Percentiles rank a stretch among this genome's conserved stretches.
Evolutionary conservation across 352 stramenopile genomes (phyloP).

Genomic region (Globisporangium mamillatum): DNA sequence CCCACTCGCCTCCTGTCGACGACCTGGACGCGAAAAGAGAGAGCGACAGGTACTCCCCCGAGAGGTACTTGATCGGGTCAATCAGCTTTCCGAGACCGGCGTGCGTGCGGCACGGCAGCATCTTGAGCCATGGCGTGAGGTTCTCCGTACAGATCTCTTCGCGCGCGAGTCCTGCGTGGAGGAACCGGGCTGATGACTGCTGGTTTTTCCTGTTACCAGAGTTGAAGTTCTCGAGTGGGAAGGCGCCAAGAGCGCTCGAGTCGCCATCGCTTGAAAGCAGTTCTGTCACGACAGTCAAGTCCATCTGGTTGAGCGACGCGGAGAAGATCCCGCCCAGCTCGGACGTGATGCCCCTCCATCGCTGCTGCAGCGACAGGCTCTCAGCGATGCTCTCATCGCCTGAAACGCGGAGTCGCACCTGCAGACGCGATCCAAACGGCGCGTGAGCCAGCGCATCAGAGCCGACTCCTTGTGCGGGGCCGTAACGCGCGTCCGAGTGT

Average conservation of each 20-base stretch:
- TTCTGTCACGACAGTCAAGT: constrained; percentile 37
- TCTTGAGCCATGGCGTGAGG: constrained; percentile 86
- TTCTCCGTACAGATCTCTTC: constrained; percentile 90
- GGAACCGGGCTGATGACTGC: constrained; percentile 19
- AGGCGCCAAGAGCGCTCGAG: constrained; percentile 22
- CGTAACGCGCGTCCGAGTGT: constrained; percentile 53
- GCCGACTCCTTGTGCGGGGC: constrained; percentile 18
- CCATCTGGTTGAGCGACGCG: constrained; percentile 81
- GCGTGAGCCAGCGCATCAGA: constrained; percentile 27
- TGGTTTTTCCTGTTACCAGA: constrained; percentile 1
- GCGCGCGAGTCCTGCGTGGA: constrained; percentile 66
- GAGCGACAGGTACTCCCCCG: constrained; percentile 63
- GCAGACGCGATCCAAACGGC: constrained; percentile 62
- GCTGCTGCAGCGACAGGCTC: constrained; percentile 21
- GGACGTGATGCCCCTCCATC: constrained; percentile 69
- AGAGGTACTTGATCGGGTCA: constrained; percentile 71
- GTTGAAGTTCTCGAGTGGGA: not conserved
- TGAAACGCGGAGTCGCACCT: constrained; percentile 41
- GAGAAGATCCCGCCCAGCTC: constrained; percentile 81
- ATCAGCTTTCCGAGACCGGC: constrained; percentile 65
- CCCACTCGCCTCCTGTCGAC: constrained; percentile 20
- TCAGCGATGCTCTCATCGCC: constrained; percentile 10
- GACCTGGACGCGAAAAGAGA: constrained; percentile 43
- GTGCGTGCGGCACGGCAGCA: constrained; percentile 73
- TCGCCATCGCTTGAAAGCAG: constrained; percentile 15